Evolutionary conservation across 2,329 filamentous ascomycete species (phyloP).

Genomic region (Ceratocystis huliohia): DNA sequence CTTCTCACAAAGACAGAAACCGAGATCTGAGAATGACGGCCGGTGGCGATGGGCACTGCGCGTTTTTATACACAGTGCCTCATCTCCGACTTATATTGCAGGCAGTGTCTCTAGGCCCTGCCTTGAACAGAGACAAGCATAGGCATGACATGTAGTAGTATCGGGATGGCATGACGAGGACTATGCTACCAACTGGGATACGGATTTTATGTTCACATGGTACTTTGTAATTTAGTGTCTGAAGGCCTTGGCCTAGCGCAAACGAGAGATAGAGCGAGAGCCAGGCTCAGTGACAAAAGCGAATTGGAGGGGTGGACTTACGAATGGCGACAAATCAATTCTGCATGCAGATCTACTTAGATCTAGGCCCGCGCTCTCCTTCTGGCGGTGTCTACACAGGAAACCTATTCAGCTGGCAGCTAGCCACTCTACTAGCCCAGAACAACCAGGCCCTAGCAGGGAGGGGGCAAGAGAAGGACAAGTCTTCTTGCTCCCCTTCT

Average conservation of each 20-base stretch:
- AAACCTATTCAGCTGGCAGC: neutral
- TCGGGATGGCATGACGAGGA: neutral
- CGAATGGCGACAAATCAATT: neutral
- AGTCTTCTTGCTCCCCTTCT: neutral
- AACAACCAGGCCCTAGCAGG: neutral
- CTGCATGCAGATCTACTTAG: neutral
- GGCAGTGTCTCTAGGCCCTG: neutral
- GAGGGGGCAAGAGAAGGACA: neutral
- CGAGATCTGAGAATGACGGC: too few species aligned
- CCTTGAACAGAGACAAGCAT: neutral
- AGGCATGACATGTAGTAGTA: neutral
- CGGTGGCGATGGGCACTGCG: too few species aligned
- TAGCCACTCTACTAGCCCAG: neutral
- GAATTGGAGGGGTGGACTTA: slow-evolving; percentile 16
- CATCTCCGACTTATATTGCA: neutral
- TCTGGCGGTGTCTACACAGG: neutral
- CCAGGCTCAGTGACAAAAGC: neutral
- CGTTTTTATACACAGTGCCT: too few species aligned
- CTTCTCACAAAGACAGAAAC: too few species aligned
- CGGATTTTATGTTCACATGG: neutral
- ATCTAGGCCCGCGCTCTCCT: neutral
- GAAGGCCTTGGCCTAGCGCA: neutral
- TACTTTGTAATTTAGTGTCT: neutral
- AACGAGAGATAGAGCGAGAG: neutral
- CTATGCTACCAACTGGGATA: neutral